Evolutionary conservation across 169 alveolate genomes (phyloP), one percentile per base, ranked within the genome.

Genomic region (Besnoitia besnoiti): DNA sequence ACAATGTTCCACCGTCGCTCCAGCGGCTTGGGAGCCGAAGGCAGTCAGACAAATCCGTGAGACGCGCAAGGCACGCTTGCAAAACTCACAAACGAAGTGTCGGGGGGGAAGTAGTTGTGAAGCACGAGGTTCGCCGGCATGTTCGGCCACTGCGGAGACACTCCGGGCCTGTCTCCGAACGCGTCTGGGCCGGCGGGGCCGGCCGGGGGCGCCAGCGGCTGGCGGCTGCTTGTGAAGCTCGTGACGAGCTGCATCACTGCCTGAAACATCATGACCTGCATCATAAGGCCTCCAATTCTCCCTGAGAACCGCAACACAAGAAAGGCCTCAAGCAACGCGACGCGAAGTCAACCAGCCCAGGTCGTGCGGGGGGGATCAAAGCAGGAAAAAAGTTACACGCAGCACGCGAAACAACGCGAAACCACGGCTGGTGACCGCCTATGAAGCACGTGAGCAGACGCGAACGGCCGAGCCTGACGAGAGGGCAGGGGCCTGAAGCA

Each of bases 161-260:
- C 4, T 21, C 14, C 80, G 80, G 44, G 39, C 3, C 39, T 8
- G 39, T 35, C 67, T 19, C 33, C 67, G 55, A 5, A 5, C 24
- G 33, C 67, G 30, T 55, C 67, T 5, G 67, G 67, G 30, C 67
- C 67, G 5, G 67, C 24, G 12, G 67, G 67, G 1, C 21, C 80
- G 44, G 39, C 10, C 12, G 42, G 46, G 4, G 80, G 44, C 12
- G 30, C 40, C 46, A 33, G 80, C 12, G 24, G 12, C n/a, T 1
- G 80, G 39, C 80, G 80, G 39, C 24, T 30, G 14, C 44, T n/a
- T 16, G 80, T 67, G 46, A 67, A 67, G 42, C n/a, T 67, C 80
- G 46, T 8, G 46, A 67, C 80, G 44, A 67, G 80, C 80, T 67
- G 80, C 80, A 67, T 67, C 42, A 67, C 80, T 35, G 42, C 80